Evolutionary conservation across 1,284 basidiomycete genomes (phyloP).

Genomic region (Apiotrichum sp.): DNA sequence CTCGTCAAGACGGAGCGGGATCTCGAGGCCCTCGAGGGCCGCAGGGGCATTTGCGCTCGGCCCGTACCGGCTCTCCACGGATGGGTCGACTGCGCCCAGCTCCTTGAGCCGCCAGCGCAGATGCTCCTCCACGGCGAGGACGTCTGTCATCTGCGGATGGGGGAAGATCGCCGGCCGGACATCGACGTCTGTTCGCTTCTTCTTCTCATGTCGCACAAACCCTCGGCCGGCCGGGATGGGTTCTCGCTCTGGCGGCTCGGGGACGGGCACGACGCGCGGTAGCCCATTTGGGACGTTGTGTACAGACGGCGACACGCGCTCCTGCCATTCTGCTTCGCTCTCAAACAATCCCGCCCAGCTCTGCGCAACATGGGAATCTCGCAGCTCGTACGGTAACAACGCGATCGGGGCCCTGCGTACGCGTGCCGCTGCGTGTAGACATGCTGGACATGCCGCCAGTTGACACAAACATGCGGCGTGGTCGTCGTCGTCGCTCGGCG

Average conservation of each 20-base stretch:
- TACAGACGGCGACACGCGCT: constrained; percentile 5
- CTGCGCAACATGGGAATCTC: constrained; percentile 14
- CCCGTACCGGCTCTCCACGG: constrained; percentile 40
- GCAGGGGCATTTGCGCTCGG: constrained; percentile 34
- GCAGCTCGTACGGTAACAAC: constrained; percentile 31
- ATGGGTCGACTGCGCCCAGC: constrained; percentile 42
- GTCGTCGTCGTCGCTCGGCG: constrained; percentile 23
- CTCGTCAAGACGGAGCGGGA: constrained; percentile 18
- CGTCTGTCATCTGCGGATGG: constrained; percentile 48
- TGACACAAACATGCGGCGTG: constrained; percentile 41
- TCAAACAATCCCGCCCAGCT: constrained; percentile 37
- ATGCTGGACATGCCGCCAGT: constrained; percentile 32
- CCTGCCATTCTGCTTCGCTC: constrained; percentile 25
- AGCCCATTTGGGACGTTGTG: neutral
- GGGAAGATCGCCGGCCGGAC: constrained; percentile 29
- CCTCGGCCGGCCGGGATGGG: constrained; percentile 33
- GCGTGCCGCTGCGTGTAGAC: constrained; percentile 27
- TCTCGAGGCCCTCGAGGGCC: constrained; percentile 37
- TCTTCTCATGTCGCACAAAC: constrained; percentile 32
- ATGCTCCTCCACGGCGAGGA: constrained; percentile 46
- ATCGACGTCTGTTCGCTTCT: constrained; percentile 3
- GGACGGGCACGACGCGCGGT: neutral
- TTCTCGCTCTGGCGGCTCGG: constrained; percentile 1
- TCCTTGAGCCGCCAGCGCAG: constrained; percentile 46
- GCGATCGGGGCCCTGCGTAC: constrained; percentile 32